Evolutionary conservation across 352 stramenopile species (phyloP).

Genomic region (Pythium grandisporangium): DNA sequence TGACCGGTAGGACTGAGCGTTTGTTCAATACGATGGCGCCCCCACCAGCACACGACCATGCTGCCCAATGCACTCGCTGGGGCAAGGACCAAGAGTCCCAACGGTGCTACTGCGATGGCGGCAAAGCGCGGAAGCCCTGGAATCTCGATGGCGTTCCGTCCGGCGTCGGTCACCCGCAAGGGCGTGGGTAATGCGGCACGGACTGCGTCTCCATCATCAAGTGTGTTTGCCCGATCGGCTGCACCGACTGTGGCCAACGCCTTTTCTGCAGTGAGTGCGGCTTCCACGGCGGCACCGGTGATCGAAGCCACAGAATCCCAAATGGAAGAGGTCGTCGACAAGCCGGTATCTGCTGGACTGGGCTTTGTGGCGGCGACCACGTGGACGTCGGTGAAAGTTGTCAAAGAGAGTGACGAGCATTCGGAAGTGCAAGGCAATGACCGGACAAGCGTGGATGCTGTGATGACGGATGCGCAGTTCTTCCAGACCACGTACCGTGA

Average conservation of each 20-base stretch:
- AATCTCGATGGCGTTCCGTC: constrained; percentile 48
- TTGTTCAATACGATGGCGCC: too few species aligned
- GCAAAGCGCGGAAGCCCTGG: neutral
- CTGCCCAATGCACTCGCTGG: constrained; percentile 31
- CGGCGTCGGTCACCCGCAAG: constrained; percentile 40
- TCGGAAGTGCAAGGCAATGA: too few species aligned
- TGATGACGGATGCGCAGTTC: constrained; percentile 22
- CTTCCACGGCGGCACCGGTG: neutral
- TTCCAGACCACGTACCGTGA: constrained; percentile 74
- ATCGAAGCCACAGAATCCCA: neutral
- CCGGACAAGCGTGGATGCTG: constrained; percentile 11
- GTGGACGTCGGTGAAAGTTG: constrained; percentile 71
- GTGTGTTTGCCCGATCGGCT: too few species aligned
- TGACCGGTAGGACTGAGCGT: too few species aligned
- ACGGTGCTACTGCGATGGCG: constrained; percentile 5
- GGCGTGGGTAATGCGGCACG: too few species aligned
- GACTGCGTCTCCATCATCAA: too few species aligned
- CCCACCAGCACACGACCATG: too few species aligned
- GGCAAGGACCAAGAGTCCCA: constrained; percentile 27
- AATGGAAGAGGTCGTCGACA: constrained; percentile 1
- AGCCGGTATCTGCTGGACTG: constrained; percentile 65
- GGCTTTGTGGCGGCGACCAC: constrained; percentile 89
- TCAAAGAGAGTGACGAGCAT: constrained; percentile 5
- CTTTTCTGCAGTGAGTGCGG: neutral
- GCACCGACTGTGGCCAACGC: neutral